These are phyloP conservation scores for Trametes punicea DNA, from an alignment of 768 basidiomycete genomes.

Conservation along the genomic window DNA sequence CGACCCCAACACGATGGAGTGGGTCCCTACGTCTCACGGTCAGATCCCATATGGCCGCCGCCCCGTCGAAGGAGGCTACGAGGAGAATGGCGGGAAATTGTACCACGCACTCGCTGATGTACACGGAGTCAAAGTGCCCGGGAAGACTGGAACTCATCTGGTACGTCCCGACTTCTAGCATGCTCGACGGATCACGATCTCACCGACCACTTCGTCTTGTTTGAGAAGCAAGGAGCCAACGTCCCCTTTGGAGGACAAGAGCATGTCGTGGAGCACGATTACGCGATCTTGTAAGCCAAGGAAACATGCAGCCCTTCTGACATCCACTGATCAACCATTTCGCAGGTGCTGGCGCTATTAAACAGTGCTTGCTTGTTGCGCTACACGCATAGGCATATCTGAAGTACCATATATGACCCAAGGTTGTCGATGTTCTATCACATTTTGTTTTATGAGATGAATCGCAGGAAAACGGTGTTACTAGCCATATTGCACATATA, in stretches of 20 bases:
- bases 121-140: conserved; percentile 58
- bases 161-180: conserved; percentile 38
- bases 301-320: background rate
- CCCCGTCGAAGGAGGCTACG: conserved; percentile 73
- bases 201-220: no score
- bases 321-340: background rate
- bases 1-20: conserved; percentile 66
- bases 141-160: conserved; percentile 69
- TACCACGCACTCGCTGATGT: conserved; percentile 64
- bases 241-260: conserved; percentile 40
- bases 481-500: no score
- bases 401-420: no score
- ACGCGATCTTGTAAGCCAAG: conserved; percentile 41
- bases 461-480: no score
- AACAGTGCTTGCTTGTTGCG: no score
- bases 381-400: no score
- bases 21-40: conserved; percentile 60
- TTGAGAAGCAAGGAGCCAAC: conserved; percentile 44
- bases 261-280: conserved; percentile 36
- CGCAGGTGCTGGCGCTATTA: conserved; percentile 39
- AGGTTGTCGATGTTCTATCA: background rate
- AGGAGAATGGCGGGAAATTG: conserved; percentile 60
- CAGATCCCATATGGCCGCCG: conserved; percentile 52
- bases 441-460: no score
- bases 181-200: no score